Percentiles rank a stretch among this genome's conserved stretches.
Evolutionary conservation across 495 filamentous ascomycete genomes (phyloP).

Genomic region (Jackrogersella minutella): DNA sequence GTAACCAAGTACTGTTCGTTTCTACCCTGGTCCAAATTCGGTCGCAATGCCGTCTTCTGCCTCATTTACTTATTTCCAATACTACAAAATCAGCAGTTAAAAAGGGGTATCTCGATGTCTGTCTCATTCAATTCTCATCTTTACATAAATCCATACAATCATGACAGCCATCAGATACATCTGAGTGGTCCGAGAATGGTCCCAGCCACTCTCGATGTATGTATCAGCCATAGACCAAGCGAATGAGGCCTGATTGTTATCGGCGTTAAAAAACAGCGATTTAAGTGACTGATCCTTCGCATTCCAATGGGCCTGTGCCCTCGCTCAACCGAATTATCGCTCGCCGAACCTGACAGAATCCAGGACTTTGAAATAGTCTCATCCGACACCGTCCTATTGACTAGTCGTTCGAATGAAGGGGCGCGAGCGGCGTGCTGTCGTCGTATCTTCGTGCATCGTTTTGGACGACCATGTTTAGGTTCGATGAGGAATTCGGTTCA

Average conservation of each 20-base stretch:
- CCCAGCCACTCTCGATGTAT: not conserved
- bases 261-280: not conserved
- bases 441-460: not conserved
- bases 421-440: not conserved
- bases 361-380: not conserved
- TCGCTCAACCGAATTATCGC: slow-evolving; percentile 1
- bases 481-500: not conserved
- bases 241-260: not conserved
- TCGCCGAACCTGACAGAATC: not conserved
- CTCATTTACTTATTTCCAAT: too few species aligned
- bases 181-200: not conserved
- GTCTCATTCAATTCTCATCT: not conserved
- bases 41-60: too few species aligned
- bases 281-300: not conserved
- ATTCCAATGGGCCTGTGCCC: not conserved
- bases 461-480: not conserved
- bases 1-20: too few species aligned
- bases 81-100: too few species aligned
- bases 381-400: not conserved
- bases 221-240: not conserved
- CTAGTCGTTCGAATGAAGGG: not conserved
- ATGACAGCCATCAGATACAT: not conserved
- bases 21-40: too few species aligned
- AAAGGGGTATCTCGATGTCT: slow-evolving; percentile 13
- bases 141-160: slow-evolving; percentile 9